phyloP scores from a whole-genome alignment of 1,284 basidiomycete species.

The Sporisorium iseilematis-ciliati region DNA sequence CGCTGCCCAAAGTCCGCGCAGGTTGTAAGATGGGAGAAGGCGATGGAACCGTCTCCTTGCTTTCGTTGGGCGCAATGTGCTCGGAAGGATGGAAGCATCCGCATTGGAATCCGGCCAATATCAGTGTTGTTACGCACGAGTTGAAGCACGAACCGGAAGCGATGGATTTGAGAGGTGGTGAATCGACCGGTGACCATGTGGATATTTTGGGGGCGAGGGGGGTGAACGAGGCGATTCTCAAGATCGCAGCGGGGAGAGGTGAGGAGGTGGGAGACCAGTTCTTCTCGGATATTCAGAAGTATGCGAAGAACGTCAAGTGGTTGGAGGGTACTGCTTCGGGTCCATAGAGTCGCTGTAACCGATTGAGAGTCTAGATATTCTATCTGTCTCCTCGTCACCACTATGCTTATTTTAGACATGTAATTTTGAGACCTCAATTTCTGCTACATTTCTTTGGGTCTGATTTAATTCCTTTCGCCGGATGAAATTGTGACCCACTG shows the following conservation, averaged over 20 bases:
- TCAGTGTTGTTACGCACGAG: conserved; percentile 84
- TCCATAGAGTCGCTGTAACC: conserved; percentile 8
- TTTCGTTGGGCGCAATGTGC: conserved; percentile 95
- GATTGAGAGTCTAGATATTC: background rate
- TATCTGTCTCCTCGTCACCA: background rate
- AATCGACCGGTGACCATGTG: conserved; percentile 77
- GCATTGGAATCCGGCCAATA: conserved; percentile 91
- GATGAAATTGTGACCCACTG: too few species aligned
- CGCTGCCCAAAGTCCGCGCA: conserved; percentile 53
- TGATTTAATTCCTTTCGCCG: background rate
- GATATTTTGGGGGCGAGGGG: conserved; percentile 90
- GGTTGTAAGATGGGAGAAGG: conserved; percentile 73
- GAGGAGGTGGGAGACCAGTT: conserved; percentile 74
- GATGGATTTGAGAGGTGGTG: conserved; percentile 85
- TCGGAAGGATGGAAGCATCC: conserved; percentile 88
- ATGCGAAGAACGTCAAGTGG: conserved; percentile 56
- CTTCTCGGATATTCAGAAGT: conserved; percentile 79
- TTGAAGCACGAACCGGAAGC: conserved; percentile 85
- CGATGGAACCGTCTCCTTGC: conserved; percentile 91
- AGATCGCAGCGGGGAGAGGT: conserved; percentile 80
- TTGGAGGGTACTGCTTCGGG: conserved; percentile 21
- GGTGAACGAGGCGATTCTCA: conserved; percentile 90
- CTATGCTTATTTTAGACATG: background rate
- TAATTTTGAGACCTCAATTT: conserved; percentile 2
- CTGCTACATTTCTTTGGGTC: background rate